Evolutionary conservation across 495 filamentous ascomycete species (phyloP), one percentile per base, ranked within the genome.

Genomic region (Cercophora newfieldiana): DNA sequence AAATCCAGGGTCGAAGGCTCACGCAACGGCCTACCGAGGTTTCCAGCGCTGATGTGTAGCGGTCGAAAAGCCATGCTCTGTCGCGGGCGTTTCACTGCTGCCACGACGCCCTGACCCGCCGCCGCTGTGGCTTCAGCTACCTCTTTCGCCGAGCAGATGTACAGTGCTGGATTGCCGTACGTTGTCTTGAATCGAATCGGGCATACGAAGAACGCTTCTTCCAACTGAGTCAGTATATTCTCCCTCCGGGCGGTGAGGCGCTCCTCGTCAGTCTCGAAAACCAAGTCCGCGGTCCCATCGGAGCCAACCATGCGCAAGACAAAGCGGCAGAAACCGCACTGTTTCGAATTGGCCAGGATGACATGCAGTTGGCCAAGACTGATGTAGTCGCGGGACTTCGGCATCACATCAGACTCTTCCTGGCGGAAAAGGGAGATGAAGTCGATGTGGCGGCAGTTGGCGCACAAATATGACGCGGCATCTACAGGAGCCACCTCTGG

Each of bases 401-500:
- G 50, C 50, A 53, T 53, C 16, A 53, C 50, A 14, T 22, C 24
- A n/a, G 50, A 24, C 24, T 22, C 50, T 22, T 22, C 21, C 50
- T 53, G 50, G 21, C 50, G 19, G 50, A 53, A 53, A 5, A 53
- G 50, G 10, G 50, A 14, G 50, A 22, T 22, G 24, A 53, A 24
- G 24, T 53, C 50, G 50, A 53, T 53, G 50, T 53, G 50, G 19
- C 50, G 50, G n/a, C 50, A 53, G 50, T 53, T 53, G 50, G 50
- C 24, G 50, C 50, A 53, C 16, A 53, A 19, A 7, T 22, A 22
- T 16, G 37, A 44, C 2, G 37, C 10, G 2, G 37, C 18, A 16
- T 14, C 10, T 16, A 16, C 4, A 8, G 37, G 37, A 14, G 37
- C 37, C 37, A 44, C 37, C 37, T 44, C 37, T 2, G 37, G 37